A percentile compares a stretch with the other conserved stretches of the same genome.
Evolutionary conservation across 2,329 filamentous ascomycete species (phyloP).

Genomic region (Cladosporium phlei): DNA sequence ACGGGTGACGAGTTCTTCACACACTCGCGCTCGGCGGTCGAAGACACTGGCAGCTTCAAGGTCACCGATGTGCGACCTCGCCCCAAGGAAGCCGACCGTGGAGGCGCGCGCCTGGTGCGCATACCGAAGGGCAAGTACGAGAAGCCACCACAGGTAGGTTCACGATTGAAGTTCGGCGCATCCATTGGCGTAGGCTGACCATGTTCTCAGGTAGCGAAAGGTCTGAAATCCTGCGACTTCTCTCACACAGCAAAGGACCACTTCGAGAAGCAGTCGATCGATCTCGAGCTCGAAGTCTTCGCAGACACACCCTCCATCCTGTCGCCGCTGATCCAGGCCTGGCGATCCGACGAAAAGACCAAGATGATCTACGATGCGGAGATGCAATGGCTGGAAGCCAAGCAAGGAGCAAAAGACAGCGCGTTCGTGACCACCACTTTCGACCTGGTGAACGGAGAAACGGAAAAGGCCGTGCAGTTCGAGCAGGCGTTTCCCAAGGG

Average conservation of each 20-base stretch:
- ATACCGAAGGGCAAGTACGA: constrained; percentile 13
- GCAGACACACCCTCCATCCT: constrained; percentile 6
- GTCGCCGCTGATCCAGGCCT: constrained; percentile 10
- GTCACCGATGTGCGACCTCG: constrained; percentile 8
- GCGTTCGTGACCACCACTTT: constrained; percentile 8
- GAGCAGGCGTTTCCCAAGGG: constrained; percentile 10
- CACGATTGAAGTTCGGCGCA: not conserved
- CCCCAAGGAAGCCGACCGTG: constrained; percentile 10
- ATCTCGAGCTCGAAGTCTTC: constrained; percentile 11
- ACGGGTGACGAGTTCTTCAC: constrained; percentile 13
- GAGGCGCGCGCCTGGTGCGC: constrained; percentile 3
- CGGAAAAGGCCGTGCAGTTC: constrained; percentile 11
- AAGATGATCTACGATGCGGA: constrained; percentile 14
- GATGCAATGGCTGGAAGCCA: constrained; percentile 12
- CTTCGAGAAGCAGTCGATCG: constrained; percentile 10
- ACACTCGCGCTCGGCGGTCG: constrained; percentile 8
- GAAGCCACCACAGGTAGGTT: constrained; percentile 8
- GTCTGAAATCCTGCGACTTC: constrained; percentile 11
- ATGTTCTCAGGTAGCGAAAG: constrained; percentile 8
- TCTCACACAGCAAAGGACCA: constrained; percentile 9
- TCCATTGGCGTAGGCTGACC: not conserved
- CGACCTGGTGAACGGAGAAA: constrained; percentile 9
- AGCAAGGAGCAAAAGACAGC: constrained; percentile 9
- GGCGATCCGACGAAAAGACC: constrained; percentile 11
- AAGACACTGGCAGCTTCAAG: constrained; percentile 12